Evolutionary conservation across 1,284 basidiomycete species (phyloP).

Genomic region (Peniophora sp.): DNA sequence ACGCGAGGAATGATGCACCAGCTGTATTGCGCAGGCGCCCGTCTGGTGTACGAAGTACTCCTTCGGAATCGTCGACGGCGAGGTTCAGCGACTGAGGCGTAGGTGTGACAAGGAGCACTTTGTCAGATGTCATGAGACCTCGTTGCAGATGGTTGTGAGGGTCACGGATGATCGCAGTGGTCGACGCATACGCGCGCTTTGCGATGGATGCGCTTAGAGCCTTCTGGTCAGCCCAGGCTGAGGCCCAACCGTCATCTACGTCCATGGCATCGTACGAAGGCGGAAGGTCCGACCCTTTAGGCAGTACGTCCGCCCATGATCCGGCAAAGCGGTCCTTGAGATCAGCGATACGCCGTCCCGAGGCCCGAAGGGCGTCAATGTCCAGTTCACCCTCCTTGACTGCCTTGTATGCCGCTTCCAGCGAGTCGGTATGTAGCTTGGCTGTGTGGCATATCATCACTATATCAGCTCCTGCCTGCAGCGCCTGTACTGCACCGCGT

Average conservation of each 20-base stretch:
- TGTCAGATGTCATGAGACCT: slow-evolving; percentile 19
- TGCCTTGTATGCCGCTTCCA: slow-evolving; percentile 44
- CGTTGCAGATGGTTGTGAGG: slow-evolving; percentile 19
- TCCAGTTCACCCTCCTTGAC: slow-evolving; percentile 32
- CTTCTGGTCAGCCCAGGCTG: slow-evolving; percentile 30
- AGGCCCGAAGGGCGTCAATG: slow-evolving; percentile 28
- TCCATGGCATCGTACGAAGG: slow-evolving; percentile 10
- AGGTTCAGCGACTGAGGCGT: slow-evolving; percentile 46
- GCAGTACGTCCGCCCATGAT: slow-evolving; percentile 23
- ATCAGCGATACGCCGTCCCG: slow-evolving; percentile 34
- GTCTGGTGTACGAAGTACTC: slow-evolving; percentile 31
- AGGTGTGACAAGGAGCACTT: slow-evolving; percentile 47
- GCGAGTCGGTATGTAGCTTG: slow-evolving; percentile 40
- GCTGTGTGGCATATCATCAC: slow-evolving; percentile 66
- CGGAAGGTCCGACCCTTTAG: no score
- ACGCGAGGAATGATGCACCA: slow-evolving; percentile 43
- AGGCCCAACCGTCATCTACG: slow-evolving; percentile 26
- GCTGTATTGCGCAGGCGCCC: slow-evolving; percentile 47
- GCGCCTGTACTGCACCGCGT: slow-evolving; percentile 43
- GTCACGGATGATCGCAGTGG: slow-evolving; percentile 40
- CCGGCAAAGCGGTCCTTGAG: slow-evolving; percentile 47
- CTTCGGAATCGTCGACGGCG: slow-evolving; percentile 52
- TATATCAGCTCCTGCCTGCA: slow-evolving; percentile 58
- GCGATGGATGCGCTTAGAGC: slow-evolving; percentile 27
- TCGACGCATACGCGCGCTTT: slow-evolving; percentile 33